Base-by-base conservation (phyloP, 2,329 filamentous ascomycete genomes). In the Stromatinia cepivora region DNA sequence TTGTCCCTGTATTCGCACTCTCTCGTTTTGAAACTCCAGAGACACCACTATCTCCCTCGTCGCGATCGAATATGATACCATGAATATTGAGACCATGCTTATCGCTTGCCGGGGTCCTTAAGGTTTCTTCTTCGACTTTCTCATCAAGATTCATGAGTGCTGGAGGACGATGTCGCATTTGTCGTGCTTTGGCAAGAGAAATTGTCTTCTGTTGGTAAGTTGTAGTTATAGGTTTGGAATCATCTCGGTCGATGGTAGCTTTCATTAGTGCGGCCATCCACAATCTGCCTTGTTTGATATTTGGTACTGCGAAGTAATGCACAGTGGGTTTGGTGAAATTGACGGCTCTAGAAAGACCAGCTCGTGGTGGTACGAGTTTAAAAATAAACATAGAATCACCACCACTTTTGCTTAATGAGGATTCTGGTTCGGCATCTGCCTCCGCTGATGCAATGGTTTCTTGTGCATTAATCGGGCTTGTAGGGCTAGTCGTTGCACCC, bases 191-290 rank as follows among this genome's bases (percentile, higher is more conserved):
- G 68, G 90, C 87, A 9, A 99, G 87, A 36, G 92, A 95, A 68
- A 99, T 97, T 0, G 95, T 99, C 83, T 97, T 95, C 78, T 97
- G 94, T 78, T 97, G 94, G 81, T 98, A 98, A 4, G 93, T 97
- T 4, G 92, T 95, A 28, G 92, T 93, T 71, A 97, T 90, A 13
- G 90, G 87, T 71, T 91, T 87, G 5, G 87, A 87, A 76, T 91
- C 88, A 75, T 99, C 95, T 71, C 94, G 90, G 78, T 98, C 94
- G 75, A 99, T 99, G 1, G 95, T 99, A 15, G 95, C 95, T 82
- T 99, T 99, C 92, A 99, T 97, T 65, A 99, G 83, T 8, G 95
- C 95, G 6, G 93, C 95, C 95, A 99, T 99, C 95, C 95, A 99
- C 53, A 96, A 83, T 17, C 95, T 89, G 22, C 95, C 95, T 77